Evolutionary conservation across 352 stramenopile species (phyloP), one percentile per base, ranked within the genome.

Genomic region (Halophytophthora polymorphica): DNA sequence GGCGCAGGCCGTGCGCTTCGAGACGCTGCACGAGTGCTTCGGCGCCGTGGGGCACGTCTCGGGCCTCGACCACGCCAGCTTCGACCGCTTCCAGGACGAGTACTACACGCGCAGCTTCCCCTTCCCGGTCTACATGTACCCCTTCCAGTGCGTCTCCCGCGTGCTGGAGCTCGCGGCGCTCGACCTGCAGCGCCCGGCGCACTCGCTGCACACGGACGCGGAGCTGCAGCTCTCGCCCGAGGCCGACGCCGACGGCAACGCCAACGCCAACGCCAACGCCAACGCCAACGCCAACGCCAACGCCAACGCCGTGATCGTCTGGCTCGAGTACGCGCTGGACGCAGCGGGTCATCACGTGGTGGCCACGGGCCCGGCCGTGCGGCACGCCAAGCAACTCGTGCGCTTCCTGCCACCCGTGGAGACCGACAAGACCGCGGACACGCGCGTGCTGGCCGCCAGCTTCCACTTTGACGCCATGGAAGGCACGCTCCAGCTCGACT

Each of bases 111-210:
- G 77, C 53, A 86, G 87, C 56, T 93, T 90, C 51, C 82, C 82
- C 1, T 90, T 90, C 67, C 82, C 82, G 2, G 73, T 60, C 12
- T 90, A 88, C 60, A 93, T 93, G 82, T 93, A 93, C 50, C 66
- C 70, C 46, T 87, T 81, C 65, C 35, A 56, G 3, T 17, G 64
- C 13, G 61, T 64, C 17, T 81, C 58, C 7, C 47, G 70, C 4
- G 58, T 68, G 1, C 53, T 87, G 6, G 65, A 78, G 48, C 66
- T 93, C 5, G 73, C 77, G 33, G 42, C 44, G n/a, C 51, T 83
- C 47, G 60, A 73, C 33, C 85, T 81, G 29, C 58, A 46, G 33
- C 51, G 79, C 45, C 58, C 60, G 1, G 71, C 65, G 5, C 73
- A 87, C 37, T 83, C 64, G 10, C 37, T 73, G 29, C 39, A n/a